These are phyloP conservation scores for Sporodiniella umbellata DNA, from an alignment of 371 early-diverging fungal species.

Conservation along the genomic window DNA sequence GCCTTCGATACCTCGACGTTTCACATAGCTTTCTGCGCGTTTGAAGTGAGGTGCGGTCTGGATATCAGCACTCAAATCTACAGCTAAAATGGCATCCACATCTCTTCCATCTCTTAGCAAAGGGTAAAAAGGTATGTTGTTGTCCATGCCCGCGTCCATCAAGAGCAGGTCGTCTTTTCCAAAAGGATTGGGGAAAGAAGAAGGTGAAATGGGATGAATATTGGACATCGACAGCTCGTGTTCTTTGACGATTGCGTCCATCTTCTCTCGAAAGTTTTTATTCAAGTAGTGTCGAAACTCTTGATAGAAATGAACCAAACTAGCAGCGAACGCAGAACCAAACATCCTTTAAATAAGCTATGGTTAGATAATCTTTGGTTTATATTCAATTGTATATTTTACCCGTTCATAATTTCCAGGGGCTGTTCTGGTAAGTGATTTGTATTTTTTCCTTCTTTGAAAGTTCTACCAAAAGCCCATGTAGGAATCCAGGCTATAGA, in stretches of 20 bases:
- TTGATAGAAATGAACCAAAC: constrained; percentile 59
- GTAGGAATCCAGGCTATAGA: constrained; percentile 65
- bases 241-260: constrained; percentile 37
- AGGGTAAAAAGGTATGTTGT: constrained; percentile 73
- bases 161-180: no score
- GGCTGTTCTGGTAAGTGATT: constrained; percentile 60
- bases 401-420: constrained; percentile 60
- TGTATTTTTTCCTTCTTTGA: constrained; percentile 55
- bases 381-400: no score
- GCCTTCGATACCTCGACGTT: constrained; percentile 43
- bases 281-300: constrained; percentile 50
- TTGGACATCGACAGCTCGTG: constrained; percentile 44
- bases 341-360: constrained; percentile 22
- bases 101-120: constrained; percentile 58
- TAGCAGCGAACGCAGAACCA: constrained; percentile 69
- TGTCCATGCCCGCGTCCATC: constrained; percentile 33
- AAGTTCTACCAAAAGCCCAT: constrained; percentile 73
- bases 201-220: constrained; percentile 55
- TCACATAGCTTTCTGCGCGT: constrained; percentile 54
- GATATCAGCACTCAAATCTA: constrained; percentile 68
- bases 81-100: constrained; percentile 63
- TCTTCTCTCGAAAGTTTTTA: constrained; percentile 22
- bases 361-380: no score
- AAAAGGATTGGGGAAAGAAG: constrained; percentile 56
- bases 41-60: constrained; percentile 62